A percentile compares a stretch with the other conserved stretches of the same genome.
These are phyloP conservation scores for Monosporascus sp. DNA, from an alignment of 2,329 filamentous ascomycete genomes.

Conservation along the genomic window DNA sequence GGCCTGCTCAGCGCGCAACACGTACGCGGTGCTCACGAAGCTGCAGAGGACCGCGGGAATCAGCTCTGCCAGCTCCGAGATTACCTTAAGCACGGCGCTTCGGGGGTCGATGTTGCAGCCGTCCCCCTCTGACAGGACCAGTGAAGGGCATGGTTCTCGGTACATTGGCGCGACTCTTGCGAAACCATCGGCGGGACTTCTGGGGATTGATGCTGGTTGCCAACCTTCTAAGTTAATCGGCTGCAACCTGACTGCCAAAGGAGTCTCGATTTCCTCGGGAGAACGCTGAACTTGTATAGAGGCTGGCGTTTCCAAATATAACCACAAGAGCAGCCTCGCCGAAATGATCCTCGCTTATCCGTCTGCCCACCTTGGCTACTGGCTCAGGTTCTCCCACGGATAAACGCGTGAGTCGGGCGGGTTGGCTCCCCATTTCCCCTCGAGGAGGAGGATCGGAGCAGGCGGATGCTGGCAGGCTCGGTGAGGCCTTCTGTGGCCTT, in stretches of 20 bases:
- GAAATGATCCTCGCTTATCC: neutral
- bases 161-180: neutral
- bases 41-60: constrained; percentile 16
- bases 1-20: neutral
- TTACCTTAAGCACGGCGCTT: constrained; percentile 1
- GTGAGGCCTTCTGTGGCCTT: neutral
- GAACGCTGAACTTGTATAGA: neutral
- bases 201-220: no score
- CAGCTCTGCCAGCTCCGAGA: constrained; percentile 16
- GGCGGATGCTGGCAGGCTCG: neutral
- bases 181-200: neutral
- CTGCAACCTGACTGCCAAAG: no score
- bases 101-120: constrained; percentile 1
- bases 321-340: neutral
- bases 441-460: neutral
- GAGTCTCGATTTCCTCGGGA: no score
- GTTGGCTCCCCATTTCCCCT: neutral
- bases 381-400: neutral
- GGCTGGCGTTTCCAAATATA: neutral
- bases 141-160: neutral
- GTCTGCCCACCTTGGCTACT: neutral
- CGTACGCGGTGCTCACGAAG: constrained; percentile 17
- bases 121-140: neutral
- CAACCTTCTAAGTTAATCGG: no score
- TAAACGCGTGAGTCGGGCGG: neutral